Evolutionary conservation across 1,284 basidiomycete species (phyloP), one percentile per base, ranked within the genome.

Genomic region (Sporisorium reilianum): DNA sequence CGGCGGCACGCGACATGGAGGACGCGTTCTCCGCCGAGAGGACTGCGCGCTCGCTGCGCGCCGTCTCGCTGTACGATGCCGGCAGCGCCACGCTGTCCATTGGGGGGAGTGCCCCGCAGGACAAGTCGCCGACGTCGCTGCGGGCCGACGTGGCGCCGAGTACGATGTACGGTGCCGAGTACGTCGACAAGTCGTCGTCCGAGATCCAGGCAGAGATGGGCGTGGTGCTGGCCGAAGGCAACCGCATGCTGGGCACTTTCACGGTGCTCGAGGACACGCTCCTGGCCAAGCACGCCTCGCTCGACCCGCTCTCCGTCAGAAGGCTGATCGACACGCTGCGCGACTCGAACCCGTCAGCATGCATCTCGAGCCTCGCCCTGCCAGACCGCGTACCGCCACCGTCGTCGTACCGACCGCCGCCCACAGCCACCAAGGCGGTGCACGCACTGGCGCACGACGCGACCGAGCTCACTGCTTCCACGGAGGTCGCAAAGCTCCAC

Each of bases 191-290:
- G 42, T 40, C 61, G 5, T 55, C 68, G n/a, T 50, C 58, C n/a
- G 79, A 80, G 58, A 74, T 80, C 28, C 58, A 64, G 40, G 79
- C 79, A 28, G 78, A 80, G 61, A 79, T 79, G 14, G 50, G 55
- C 25, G 76, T 79, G 16, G 77, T 80, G 6, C 64, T 76, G 42
- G 67, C 63, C 22, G 79, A 80, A 45, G 75, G 77, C 26, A 55
- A 64, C 30, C 60, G 79, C 20, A 65, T 80, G 60, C 52, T 80
- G 5, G 67, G 54, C 18, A 80, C 63, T 3, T 80, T 79, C 34
- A 49, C 45, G 3, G 45, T 55, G 18, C 61, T 78, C n/a, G 75
- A 80, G 48, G 63, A 76, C 30, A 50, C 63, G 36, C 56, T 77
- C 0, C 11, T 75, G n/a, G 32, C 57, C n/a, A 76, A 71, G 32